Evolutionary conservation across 179 eudicot genomes (phyloP).

Genomic region (Beta corolliflora): DNA sequence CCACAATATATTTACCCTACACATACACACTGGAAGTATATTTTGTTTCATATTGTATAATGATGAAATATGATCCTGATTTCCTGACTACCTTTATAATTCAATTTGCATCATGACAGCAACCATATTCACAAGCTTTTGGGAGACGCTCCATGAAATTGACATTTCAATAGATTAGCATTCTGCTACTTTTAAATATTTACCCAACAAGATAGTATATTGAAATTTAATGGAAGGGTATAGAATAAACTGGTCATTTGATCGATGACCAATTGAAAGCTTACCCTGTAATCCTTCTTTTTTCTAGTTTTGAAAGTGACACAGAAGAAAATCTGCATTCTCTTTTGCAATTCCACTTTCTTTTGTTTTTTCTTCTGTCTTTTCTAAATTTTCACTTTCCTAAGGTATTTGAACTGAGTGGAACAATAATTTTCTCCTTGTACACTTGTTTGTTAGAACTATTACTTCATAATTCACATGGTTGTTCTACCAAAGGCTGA

Average conservation of each 20-base stretch:
- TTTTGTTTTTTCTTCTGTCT: slow-evolving; percentile 19
- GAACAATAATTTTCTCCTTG: slow-evolving; percentile 16
- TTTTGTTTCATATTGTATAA: slow-evolving; percentile 20
- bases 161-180: slow-evolving; percentile 25
- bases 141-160: slow-evolving; percentile 21
- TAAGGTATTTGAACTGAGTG: slow-evolving; percentile 19
- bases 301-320: slow-evolving; percentile 15
- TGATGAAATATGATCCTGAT: background rate
- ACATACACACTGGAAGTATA: slow-evolving; percentile 11
- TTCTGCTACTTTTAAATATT: background rate
- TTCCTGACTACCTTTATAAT: slow-evolving; percentile 12
- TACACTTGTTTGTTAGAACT: background rate
- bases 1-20: slow-evolving; percentile 4
- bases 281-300: background rate
- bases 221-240: background rate
- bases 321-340: background rate
- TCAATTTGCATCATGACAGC: slow-evolving; percentile 15
- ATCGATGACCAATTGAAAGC: background rate
- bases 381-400: background rate
- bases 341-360: background rate
- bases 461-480: slow-evolving; percentile 11
- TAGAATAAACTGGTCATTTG: background rate
- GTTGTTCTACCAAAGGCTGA: background rate
- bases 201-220: background rate
- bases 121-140: slow-evolving; percentile 14